Evolutionary conservation across 768 basidiomycete species (phyloP), one percentile per base, ranked within the genome.

Genomic region (Mycena latifolia): DNA sequence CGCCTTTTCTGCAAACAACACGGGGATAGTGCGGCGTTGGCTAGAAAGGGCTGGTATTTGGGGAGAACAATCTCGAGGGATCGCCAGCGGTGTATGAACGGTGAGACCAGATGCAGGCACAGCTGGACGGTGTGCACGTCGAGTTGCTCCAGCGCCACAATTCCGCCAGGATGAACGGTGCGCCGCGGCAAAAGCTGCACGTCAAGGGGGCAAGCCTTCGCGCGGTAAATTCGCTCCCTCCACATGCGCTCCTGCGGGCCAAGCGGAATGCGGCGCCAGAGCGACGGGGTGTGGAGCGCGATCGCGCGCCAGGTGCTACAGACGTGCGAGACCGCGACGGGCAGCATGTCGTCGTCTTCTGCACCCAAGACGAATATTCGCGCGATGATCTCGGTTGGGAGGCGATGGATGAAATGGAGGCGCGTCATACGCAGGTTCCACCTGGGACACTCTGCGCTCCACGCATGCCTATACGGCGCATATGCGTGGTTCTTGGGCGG

Each of bases 321-420:
- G 60, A 92, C 89, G 68, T 92, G 91, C 10, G 92, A 92, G 53
- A 91, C 81, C 47, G 79, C 77, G 65, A 92, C 69, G 24, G 91
- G 88, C 37, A 92, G 82, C 78, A 84, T 83, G 54, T 77, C 72
- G 73, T 88, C 85, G 53, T 85, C 83, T 62, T 87, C 77, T 15
- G 88, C 81, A 18, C 87, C 91, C 17, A 89, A 77, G 25, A 86
- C 73, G 73, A 93, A 92, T 53, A 92, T 84, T 64, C 86, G 83
- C 39, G 87, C 79, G 41, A 93, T 81, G 20, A 93, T 75, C 73
- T 93, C 92, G 31, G 79, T 77, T 11, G 92, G 91, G 48, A 93
- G 85, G 27, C 75, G 72, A 64, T 83, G 83, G 57, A 92, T 87
- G 65, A 84, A 82, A 69, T 89, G 89, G 12, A 75, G 53, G 5